Evolutionary conservation across 73 alveolate species (phyloP).

Genomic region (Tetrahymena malaccensis): DNA sequence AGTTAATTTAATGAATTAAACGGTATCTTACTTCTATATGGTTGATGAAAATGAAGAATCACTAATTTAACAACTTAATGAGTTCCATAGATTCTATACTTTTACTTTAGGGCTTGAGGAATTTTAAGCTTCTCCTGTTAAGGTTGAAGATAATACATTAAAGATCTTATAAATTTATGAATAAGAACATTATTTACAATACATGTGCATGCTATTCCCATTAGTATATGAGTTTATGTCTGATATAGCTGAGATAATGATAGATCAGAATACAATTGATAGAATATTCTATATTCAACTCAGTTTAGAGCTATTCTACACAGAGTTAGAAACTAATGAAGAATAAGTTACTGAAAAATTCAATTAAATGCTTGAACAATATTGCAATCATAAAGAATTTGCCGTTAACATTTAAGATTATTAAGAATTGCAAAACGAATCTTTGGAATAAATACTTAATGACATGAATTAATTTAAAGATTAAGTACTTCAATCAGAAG

Average conservation of each 20-base stretch:
- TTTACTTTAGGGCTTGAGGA: not conserved
- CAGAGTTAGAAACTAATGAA: not conserved
- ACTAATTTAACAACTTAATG: not conserved
- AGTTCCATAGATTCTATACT: not conserved
- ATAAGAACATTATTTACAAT: not conserved
- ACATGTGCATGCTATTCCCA: not conserved
- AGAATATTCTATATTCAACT: not conserved
- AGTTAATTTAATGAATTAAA: not conserved
- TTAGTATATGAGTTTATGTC: not conserved
- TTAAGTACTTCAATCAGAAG: not conserved
- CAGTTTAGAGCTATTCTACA: not conserved
- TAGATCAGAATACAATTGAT: not conserved
- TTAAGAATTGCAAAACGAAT: not conserved
- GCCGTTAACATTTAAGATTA: not conserved
- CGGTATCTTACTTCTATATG: not conserved
- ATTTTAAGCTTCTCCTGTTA: not conserved
- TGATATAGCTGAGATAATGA: not conserved
- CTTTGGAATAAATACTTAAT: not conserved
- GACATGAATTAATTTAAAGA: not conserved
- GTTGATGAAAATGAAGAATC: not conserved
- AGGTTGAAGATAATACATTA: not conserved
- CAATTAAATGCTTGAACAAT: not conserved
- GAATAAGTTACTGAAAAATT: not conserved
- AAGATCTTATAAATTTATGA: not conserved
- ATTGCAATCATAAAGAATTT: not conserved